Conservation (phyloP, 129 eudicot species). For the Sambucus nigra region DNA sequence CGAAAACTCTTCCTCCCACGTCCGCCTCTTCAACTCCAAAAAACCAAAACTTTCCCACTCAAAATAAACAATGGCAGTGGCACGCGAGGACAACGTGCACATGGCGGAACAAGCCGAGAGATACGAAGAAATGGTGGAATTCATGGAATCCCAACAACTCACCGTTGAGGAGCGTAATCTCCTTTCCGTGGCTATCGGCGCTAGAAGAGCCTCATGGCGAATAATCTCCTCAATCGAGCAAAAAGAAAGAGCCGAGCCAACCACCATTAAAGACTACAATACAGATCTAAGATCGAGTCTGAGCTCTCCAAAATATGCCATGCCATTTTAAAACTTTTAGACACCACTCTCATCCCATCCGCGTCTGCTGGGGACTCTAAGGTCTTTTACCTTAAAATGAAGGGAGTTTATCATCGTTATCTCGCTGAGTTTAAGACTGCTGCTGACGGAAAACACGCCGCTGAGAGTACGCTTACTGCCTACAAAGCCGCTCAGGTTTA, state of each 20-base stretch:
- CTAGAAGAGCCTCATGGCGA: slow-evolving; percentile 75
- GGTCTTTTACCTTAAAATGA: slow-evolving; percentile 72
- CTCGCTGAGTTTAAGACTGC: slow-evolving; percentile 72
- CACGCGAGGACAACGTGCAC: slow-evolving; percentile 58
- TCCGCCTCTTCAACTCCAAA: not conserved
- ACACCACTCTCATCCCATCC: slow-evolving; percentile 43
- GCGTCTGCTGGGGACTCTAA: slow-evolving; percentile 54
- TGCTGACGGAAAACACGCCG: slow-evolving; percentile 63
- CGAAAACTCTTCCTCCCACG: not conserved
- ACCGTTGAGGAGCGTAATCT: slow-evolving; percentile 68
- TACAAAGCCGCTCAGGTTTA: slow-evolving; percentile 79
- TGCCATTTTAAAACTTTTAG: slow-evolving; percentile 54
- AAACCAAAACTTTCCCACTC: not conserved
- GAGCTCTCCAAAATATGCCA: slow-evolving; percentile 56
- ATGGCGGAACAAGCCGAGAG: slow-evolving; percentile 81
- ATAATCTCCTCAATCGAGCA: slow-evolving; percentile 82
- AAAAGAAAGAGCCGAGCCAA: slow-evolving; percentile 58
- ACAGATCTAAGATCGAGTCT: slow-evolving; percentile 60
- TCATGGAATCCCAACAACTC: slow-evolving; percentile 64
- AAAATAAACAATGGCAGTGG: slow-evolving; percentile 16
- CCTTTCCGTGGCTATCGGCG: slow-evolving; percentile 75
- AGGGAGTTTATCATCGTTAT: slow-evolving; percentile 78
- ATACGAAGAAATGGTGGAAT: slow-evolving; percentile 73
- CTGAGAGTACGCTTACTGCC: slow-evolving; percentile 74
- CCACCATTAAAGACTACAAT: slow-evolving; percentile 31